Evolutionary conservation across 257 asterid genomes (phyloP).

Genomic region (Ballota nigra): DNA sequence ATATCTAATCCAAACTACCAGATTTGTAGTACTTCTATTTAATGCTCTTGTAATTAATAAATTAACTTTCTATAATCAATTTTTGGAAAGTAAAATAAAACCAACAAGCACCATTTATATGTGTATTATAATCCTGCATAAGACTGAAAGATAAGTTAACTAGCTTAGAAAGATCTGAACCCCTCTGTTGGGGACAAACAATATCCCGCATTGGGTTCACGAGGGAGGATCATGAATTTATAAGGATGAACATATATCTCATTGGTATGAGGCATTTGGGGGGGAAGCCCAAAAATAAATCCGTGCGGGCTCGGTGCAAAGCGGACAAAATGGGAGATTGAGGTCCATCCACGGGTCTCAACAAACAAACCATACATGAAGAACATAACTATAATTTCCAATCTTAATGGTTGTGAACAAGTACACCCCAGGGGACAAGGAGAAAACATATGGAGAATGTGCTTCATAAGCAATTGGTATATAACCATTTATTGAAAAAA

Average conservation of each 20-base stretch:
- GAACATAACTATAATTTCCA: neutral
- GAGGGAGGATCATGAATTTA: too few relatives aligned
- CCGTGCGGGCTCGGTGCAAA: too few relatives aligned
- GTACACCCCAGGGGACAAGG: neutral
- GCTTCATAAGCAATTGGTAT: neutral
- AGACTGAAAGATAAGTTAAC: neutral
- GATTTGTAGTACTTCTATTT: neutral
- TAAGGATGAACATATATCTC: too few relatives aligned
- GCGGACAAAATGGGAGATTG: too few relatives aligned
- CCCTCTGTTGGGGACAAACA: too few relatives aligned
- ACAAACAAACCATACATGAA: neutral
- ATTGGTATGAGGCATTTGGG: too few relatives aligned
- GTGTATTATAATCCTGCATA: neutral
- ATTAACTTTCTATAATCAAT: conserved; percentile 7
- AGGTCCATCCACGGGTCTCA: too few relatives aligned
- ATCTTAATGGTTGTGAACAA: conserved; percentile 9
- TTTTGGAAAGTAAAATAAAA: conserved; percentile 4
- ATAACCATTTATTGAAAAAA: neutral
- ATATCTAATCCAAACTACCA: neutral
- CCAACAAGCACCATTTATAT: neutral
- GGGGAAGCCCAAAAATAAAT: too few relatives aligned
- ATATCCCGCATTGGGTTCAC: too few relatives aligned
- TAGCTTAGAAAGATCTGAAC: neutral
- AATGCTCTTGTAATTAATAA: neutral
- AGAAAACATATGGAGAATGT: neutral